Evolutionary conservation across 768 basidiomycete genomes (phyloP), one percentile per base, ranked within the genome.

Genomic region (Pleurotus salmoneostramineus): DNA sequence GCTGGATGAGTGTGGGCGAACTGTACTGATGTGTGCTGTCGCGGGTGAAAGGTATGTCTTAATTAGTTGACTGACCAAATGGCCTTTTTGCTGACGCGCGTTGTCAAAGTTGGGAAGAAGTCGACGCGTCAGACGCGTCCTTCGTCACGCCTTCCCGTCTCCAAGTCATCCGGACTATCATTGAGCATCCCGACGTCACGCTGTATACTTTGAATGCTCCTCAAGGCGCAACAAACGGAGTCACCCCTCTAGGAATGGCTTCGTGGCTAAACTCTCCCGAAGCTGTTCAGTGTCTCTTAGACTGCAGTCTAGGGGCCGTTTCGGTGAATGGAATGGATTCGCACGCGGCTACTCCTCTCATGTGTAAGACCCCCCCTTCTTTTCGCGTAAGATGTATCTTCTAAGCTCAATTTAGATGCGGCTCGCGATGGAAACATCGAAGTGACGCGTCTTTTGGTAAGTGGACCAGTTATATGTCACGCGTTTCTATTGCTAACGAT

Each of bases 291-390:
- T 63, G 84, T 43, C 72, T 92, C n/a, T 77, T 92, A 27, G 83
- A 88, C 47, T 79, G 74, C 32, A 86, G 85, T 62, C 69, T 74
- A 2, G 85, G 83, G 44, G 67, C 80, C 21, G 82, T 92, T 21
- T 80, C 85, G 5, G 88, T 91, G 3, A 86, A 92, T 62, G 88
- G 84, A 34, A 81, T 84, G 75, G 90, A 93, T 65, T 72, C 80
- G 21, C 83, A 87, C 64, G 88, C 88, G 5, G 89, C 87, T 21
- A 93, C 90, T 31, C 83, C 90, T 5, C 75, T 93, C 59, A 93
- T 93, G 90, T 93, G 90, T 93, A 76, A 73, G 86, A 43, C 40
- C 62, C 59, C 49, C 48, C 56, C 56, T 49, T 56, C 58, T 42
- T 48, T 49, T 50, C 7, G 57, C 56, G 34, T 49, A 61, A 56